A percentile compares a stretch with the other conserved stretches of the same genome.
Conservation (phyloP, 2,329 filamentous ascomycete species). For the Dothistroma septosporum region DNA sequence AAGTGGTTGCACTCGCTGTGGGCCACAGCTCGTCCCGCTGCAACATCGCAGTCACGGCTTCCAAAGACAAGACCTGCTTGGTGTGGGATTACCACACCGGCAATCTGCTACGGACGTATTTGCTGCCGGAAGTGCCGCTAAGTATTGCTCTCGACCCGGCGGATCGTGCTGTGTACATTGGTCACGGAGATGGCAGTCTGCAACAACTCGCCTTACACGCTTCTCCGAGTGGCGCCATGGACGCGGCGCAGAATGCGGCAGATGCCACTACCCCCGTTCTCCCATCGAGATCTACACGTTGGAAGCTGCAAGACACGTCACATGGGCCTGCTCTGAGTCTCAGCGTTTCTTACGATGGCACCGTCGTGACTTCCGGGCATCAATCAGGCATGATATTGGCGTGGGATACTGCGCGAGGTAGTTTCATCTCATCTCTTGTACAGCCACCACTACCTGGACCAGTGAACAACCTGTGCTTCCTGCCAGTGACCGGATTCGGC, state of each 20-base stretch:
- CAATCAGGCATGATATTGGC: slow-evolving; percentile 69
- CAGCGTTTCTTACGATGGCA: slow-evolving; percentile 76
- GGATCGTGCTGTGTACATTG: slow-evolving; percentile 75
- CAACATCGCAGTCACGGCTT: slow-evolving; percentile 78
- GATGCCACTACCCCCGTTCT: slow-evolving; percentile 36
- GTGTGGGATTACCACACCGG: slow-evolving; percentile 89
- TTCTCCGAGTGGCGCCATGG: slow-evolving; percentile 25
- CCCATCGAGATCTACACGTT: slow-evolving; percentile 35
- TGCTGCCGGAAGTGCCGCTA: slow-evolving; percentile 69
- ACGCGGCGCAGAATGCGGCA: slow-evolving; percentile 22
- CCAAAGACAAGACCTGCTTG: slow-evolving; percentile 81
- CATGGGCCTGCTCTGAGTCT: slow-evolving; percentile 65
- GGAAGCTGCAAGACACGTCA: slow-evolving; percentile 42
- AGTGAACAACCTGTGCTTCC: slow-evolving; percentile 75
- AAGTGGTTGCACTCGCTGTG: slow-evolving; percentile 59
- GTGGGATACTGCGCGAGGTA: slow-evolving; percentile 74
- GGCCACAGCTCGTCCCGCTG: slow-evolving; percentile 68
- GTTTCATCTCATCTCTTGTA: slow-evolving; percentile 59
- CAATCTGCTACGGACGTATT: slow-evolving; percentile 70
- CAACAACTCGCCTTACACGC: slow-evolving; percentile 71
- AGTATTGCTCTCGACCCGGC: slow-evolving; percentile 76
- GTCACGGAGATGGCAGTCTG: slow-evolving; percentile 74
- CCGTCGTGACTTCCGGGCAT: slow-evolving; percentile 75
- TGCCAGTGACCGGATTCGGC: slow-evolving; percentile 54
- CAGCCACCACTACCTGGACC: slow-evolving; percentile 68